A percentile compares a stretch with the other conserved stretches of the same genome.
These are phyloP conservation scores for Apiotrichum akiyoshidainum DNA, from an alignment of 1,284 basidiomycete genomes.

Conservation along the genomic window DNA sequence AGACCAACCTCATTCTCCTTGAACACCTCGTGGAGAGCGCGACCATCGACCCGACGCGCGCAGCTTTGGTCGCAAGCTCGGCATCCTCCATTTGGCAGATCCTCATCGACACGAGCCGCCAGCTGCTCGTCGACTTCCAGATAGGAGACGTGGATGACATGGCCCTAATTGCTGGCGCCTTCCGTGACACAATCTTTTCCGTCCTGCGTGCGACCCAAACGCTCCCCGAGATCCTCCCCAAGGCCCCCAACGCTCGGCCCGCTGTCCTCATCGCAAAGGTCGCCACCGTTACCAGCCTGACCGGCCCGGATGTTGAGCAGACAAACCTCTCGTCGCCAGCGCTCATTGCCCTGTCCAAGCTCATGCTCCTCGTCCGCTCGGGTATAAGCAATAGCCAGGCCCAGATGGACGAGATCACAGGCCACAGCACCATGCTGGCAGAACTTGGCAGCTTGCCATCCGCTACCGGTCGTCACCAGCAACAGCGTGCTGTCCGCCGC, in stretches of 20 bases:
- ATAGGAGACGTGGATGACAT: constrained; percentile 34
- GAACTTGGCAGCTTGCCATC: constrained; percentile 31
- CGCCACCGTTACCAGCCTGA: constrained; percentile 26
- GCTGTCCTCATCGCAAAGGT: constrained; percentile 32
- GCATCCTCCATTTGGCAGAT: constrained; percentile 32
- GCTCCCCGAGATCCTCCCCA: constrained; percentile 23
- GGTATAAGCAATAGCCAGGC: constrained; percentile 17
- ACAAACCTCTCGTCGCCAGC: constrained; percentile 27
- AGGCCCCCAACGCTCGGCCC: constrained; percentile 25
- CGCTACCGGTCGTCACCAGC: constrained; percentile 42
- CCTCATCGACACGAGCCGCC: constrained; percentile 36
- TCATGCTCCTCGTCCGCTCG: constrained; percentile 28
- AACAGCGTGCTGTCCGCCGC: constrained; percentile 41
- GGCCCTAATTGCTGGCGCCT: constrained; percentile 26
- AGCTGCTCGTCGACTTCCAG: constrained; percentile 40
- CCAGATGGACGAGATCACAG: constrained; percentile 16
- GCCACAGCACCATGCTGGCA: constrained; percentile 26
- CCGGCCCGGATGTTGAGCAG: constrained; percentile 37
- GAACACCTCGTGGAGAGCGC: constrained; percentile 15
- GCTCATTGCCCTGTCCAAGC: constrained; percentile 27
- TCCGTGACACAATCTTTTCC: constrained; percentile 26
- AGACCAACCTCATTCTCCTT: constrained; percentile 28
- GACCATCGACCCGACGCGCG: constrained; percentile 9
- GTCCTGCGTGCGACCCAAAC: constrained; percentile 17
- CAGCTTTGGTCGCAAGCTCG: constrained; percentile 11